These are phyloP conservation scores for Penicillium nordicum DNA, from an alignment of 2,329 filamentous ascomycete species.

Conservation along the genomic window DNA sequence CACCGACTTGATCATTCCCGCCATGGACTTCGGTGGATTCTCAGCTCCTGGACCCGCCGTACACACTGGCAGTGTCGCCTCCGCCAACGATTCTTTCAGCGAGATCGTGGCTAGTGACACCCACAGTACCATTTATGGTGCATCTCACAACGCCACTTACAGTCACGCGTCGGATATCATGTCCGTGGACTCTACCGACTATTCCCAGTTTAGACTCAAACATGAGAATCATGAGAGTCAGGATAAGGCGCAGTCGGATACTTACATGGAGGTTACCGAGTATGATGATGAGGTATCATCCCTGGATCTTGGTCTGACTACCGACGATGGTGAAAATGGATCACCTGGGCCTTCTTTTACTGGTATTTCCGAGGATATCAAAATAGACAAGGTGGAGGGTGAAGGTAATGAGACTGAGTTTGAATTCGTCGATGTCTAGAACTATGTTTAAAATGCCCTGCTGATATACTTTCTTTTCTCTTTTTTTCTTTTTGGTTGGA, in stretches of 20 bases:
- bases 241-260: not conserved
- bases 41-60: constrained; percentile 35
- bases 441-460: not conserved
- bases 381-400: constrained; percentile 12
- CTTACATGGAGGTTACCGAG: not conserved
- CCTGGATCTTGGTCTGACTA: not conserved
- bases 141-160: constrained; percentile 36
- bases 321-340: constrained; percentile 14
- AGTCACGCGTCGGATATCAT: constrained; percentile 28
- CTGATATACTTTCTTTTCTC: not conserved
- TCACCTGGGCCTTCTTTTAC: not conserved
- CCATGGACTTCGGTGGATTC: constrained; percentile 35
- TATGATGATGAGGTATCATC: not conserved
- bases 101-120: constrained; percentile 26
- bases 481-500: not conserved
- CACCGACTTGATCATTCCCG: constrained; percentile 35
- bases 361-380: constrained; percentile 14
- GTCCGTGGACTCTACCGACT: constrained; percentile 20
- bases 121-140: constrained; percentile 34
- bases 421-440: constrained; percentile 3
- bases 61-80: constrained; percentile 28
- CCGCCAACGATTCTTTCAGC: constrained; percentile 24
- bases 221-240: not conserved
- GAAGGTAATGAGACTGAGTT: constrained; percentile 5
- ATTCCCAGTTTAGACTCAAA: not conserved